Evolutionary conservation across 495 filamentous ascomycete species (phyloP), one percentile per base, ranked within the genome.

Genomic region (Lasiosphaeria ovina): DNA sequence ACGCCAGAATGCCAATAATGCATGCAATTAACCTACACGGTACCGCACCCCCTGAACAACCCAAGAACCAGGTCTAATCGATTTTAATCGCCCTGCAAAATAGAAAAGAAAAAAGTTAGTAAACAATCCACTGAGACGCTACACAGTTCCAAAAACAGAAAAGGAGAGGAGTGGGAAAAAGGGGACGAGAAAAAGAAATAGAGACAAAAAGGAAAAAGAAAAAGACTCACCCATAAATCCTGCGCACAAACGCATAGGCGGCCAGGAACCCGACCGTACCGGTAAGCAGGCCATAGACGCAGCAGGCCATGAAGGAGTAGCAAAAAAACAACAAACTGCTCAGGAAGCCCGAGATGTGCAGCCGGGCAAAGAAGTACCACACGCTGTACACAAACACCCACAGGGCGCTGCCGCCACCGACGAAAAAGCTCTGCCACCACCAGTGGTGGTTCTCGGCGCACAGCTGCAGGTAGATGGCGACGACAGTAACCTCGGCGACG

Each of bases 341-440:
- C 34, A 91, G 82, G 64, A 93, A 88, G 6, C 93, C 93, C 48
- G 87, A 80, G 66, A 96, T 90, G 64, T 93, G 88, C 38, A 97
- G 79, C 72, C 88, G 90, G 68, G 85, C 86, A 64, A 85, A 82
- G 75, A 91, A 96, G 75, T 95, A 97, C 86, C 89, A 96, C 49
- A 88, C 77, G 67, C 89, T 90, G 73, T 96, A 96, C 44, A 84
- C 66, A 69, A 93, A 95, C 44, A 97, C 85, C 92, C 92, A 97
- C 61, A 91, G 73, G 3, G 88, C 85, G 62, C 85, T 89, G 65
- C 88, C 87, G 54, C 87, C 88, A 47, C 93, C 93, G 14, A 93
- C 84, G 42, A 92, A 72, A 77, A 97, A 94, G 63, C 88, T 91
- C 69, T 91, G 89, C 92, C 92, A 96, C 91, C 90, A 95, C 93